Conservation (phyloP, 441 rosid genomes). For the Populus tomentosa region DNA sequence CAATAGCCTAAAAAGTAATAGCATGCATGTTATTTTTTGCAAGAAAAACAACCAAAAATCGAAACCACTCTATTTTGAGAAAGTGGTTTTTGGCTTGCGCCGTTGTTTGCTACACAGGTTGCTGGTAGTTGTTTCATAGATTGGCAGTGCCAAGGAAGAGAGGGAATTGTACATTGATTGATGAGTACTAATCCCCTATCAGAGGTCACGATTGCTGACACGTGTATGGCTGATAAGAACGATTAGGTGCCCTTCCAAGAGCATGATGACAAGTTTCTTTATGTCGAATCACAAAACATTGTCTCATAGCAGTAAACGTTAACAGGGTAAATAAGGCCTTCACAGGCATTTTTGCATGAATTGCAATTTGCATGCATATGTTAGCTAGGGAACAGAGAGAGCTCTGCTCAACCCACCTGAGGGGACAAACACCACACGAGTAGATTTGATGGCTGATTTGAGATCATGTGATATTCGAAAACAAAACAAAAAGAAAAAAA, state of each 20-base stretch:
- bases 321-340: background rate
- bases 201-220: background rate
- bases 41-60: background rate
- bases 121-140: background rate
- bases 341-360: background rate
- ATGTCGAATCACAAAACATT: slow-evolving; percentile 21
- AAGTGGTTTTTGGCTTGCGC: slow-evolving; percentile 27
- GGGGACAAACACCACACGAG: background rate
- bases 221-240: slow-evolving; percentile 16
- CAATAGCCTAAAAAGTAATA: background rate
- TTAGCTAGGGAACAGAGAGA: background rate
- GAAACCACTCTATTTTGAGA: slow-evolving; percentile 14
- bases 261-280: slow-evolving; percentile 31
- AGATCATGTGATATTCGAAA: background rate
- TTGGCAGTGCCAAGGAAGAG: background rate
- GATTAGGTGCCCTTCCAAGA: slow-evolving; percentile 26
- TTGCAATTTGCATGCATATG: background rate
- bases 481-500: too few relatives aligned
- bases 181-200: background rate
- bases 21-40: background rate
- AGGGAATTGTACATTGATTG: background rate
- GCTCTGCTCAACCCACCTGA: background rate
- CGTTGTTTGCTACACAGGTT: slow-evolving; percentile 22
- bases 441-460: background rate
- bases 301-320: background rate